Percentiles rank a stretch among this genome's conserved stretches.
Evolutionary conservation across 169 alveolate species (phyloP).

Genomic region (Plasmodium chabaudi): DNA sequence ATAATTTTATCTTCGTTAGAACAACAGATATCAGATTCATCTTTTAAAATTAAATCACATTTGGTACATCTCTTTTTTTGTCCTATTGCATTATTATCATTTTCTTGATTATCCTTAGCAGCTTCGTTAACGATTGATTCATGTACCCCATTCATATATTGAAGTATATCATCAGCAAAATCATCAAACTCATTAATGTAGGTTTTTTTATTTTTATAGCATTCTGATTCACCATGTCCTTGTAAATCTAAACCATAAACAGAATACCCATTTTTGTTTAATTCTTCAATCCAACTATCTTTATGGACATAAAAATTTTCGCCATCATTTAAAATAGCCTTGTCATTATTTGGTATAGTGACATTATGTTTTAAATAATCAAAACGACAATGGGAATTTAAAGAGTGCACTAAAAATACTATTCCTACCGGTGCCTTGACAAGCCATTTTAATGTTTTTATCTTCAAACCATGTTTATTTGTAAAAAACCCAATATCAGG

Average conservation of each 20-base stretch:
- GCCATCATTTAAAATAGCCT: constrained; percentile 7
- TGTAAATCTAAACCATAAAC: constrained; percentile 28
- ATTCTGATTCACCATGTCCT: constrained; percentile 35
- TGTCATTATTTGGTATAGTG: constrained; percentile 9
- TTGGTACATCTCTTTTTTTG: neutral
- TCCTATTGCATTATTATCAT: neutral
- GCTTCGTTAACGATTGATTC: neutral
- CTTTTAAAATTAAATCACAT: neutral
- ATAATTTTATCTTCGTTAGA: neutral
- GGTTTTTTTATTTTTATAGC: constrained; percentile 2
- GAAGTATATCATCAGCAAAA: neutral
- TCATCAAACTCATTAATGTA: constrained; percentile 15
- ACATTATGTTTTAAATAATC: constrained; percentile 45
- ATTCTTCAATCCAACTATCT: constrained; percentile 19
- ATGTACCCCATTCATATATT: constrained; percentile 11
- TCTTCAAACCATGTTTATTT: constrained; percentile 41
- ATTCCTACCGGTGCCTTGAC: constrained; percentile 36
- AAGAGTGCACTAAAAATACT: constrained; percentile 69
- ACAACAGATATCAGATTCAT: neutral
- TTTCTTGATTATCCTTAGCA: neutral
- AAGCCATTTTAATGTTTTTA: constrained; percentile 44
- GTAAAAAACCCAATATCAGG: constrained; percentile 32
- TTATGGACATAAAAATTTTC: constrained; percentile 6
- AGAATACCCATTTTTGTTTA: constrained; percentile 14
- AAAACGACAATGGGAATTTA: constrained; percentile 54